phyloP scores from a whole-genome alignment of 306 rosid genomes.

The Styphnolobium japonicum region DNA sequence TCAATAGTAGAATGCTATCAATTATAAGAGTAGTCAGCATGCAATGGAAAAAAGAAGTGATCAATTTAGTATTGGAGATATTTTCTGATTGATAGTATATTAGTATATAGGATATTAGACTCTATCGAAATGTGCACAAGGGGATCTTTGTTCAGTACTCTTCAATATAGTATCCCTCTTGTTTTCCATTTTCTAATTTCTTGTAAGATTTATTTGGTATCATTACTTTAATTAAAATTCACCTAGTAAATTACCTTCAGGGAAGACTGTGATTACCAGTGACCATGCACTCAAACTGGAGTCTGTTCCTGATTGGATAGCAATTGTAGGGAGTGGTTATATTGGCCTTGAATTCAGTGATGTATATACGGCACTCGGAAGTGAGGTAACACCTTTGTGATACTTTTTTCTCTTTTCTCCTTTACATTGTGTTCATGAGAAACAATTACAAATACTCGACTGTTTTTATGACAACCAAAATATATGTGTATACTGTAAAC shows the following conservation, averaged over 20 bases:
- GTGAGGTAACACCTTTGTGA: constrained; percentile 58
- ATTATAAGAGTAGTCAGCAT: background rate
- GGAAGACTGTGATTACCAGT: constrained; percentile 84
- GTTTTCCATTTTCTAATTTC: background rate
- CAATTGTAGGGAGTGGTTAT: constrained; percentile 87
- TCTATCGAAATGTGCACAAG: background rate
- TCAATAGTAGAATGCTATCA: background rate
- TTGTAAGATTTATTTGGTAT: background rate
- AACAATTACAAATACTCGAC: background rate
- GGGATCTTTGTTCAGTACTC: background rate
- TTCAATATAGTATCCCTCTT: background rate
- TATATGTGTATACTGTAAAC: background rate
- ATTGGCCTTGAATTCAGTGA: constrained; percentile 93
- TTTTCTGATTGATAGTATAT: background rate
- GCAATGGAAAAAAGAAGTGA: background rate
- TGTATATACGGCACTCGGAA: constrained; percentile 90
- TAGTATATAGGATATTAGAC: background rate
- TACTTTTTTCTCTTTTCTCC: background rate
- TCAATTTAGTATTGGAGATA: background rate
- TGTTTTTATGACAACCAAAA: background rate
- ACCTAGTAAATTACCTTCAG: constrained; percentile 30
- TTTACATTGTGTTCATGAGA: constrained; percentile 2
- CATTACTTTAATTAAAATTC: background rate
- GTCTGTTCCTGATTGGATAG: constrained; percentile 87
- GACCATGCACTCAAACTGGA: constrained; percentile 93